A percentile compares a stretch with the other conserved stretches of the same genome.
phyloP scores from a whole-genome alignment of 495 filamentous ascomycete species.

The Usnea hakonensis region DNA sequence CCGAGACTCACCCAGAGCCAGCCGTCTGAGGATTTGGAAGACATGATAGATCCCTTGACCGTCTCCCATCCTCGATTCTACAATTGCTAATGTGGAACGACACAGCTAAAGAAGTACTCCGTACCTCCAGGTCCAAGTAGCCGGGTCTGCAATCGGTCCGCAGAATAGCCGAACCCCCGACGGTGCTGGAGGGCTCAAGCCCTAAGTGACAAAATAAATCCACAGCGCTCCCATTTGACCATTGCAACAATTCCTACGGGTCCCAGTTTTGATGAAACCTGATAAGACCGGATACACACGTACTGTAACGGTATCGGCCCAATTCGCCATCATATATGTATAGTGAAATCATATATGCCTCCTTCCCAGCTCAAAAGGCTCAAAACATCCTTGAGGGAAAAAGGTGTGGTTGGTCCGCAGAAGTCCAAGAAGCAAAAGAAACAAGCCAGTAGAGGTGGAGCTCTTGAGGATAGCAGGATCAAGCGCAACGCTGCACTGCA shows the following conservation, averaged over 20 bases:
- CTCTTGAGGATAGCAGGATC: slow-evolving; percentile 57
- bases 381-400: slow-evolving; percentile 77
- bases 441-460: slow-evolving; percentile 57
- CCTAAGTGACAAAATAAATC: background rate
- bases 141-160: background rate
- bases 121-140: too few species aligned
- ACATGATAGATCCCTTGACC: background rate
- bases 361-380: slow-evolving; percentile 94
- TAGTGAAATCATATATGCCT: too few species aligned
- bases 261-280: too few species aligned
- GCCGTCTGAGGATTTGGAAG: slow-evolving; percentile 9
- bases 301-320: too few species aligned
- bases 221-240: too few species aligned
- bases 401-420: slow-evolving; percentile 79
- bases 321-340: too few species aligned
- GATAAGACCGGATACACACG: too few species aligned
- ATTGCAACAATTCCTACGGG: too few species aligned
- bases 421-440: slow-evolving; percentile 87
- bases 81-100: too few species aligned
- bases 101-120: too few species aligned
- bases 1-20: slow-evolving; percentile 20
- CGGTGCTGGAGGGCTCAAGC: background rate
- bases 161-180: background rate
- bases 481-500: slow-evolving; percentile 66
- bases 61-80: background rate